Conservation (phyloP, 2,329 filamentous ascomycete species). For the Colletotrichum endophyticum region DNA sequence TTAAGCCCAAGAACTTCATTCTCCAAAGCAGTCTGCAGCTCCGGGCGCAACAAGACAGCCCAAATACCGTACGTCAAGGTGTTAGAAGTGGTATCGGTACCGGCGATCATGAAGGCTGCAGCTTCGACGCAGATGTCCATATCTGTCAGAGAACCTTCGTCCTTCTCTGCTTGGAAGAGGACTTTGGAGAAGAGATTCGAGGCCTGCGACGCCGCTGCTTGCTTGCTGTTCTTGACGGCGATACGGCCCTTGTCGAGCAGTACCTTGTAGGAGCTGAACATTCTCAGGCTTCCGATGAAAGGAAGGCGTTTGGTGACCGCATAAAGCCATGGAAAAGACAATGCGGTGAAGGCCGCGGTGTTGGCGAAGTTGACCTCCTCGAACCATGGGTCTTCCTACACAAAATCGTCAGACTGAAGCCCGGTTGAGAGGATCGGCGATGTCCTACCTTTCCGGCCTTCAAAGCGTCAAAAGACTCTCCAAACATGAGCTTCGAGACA, state of each 20-base stretch:
- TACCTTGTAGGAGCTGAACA: background rate
- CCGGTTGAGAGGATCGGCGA: background rate
- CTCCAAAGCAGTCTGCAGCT: conserved; percentile 34
- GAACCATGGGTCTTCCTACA: background rate
- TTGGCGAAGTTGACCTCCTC: background rate
- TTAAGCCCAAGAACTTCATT: conserved; percentile 32
- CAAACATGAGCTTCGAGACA: conserved; percentile 58
- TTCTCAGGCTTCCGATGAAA: background rate
- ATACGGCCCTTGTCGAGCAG: background rate
- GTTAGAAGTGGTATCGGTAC: conserved; percentile 56
- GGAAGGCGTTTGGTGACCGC: background rate
- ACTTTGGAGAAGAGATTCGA: background rate
- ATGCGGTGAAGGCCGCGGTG: background rate
- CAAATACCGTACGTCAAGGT: conserved; percentile 54
- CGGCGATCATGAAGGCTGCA: conserved; percentile 50
- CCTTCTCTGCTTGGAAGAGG: background rate
- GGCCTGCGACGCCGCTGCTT: background rate
- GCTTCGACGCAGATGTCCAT: conserved; percentile 45
- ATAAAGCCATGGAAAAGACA: background rate
- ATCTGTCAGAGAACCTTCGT: background rate
- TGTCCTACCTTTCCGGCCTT: conserved; percentile 49
- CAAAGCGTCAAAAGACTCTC: conserved; percentile 57
- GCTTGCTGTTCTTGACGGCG: background rate
- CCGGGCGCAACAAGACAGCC: conserved; percentile 34
- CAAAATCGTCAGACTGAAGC: background rate